These are phyloP conservation scores for Ophiognomonia clavigignenti-juglandacearum DNA, from an alignment of 2,329 filamentous ascomycete species.

Conservation along the genomic window DNA sequence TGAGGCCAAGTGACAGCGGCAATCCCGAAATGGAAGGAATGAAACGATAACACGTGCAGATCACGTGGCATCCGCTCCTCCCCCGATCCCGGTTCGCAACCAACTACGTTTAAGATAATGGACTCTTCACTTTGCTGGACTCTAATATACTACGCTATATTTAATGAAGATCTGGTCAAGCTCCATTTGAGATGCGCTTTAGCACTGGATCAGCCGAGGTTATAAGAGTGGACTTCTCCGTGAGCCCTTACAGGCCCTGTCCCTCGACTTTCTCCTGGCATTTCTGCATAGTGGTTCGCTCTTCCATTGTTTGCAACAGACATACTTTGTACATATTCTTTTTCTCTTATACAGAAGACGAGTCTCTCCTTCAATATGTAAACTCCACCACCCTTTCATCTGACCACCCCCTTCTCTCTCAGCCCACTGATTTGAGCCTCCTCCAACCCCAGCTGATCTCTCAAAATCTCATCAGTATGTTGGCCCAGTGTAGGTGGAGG, in stretches of 20 bases:
- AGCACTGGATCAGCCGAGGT: too few relatives aligned
- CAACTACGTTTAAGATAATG: too few relatives aligned
- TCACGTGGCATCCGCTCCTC: conserved; percentile 7
- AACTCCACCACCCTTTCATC: too few relatives aligned
- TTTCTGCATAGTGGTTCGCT: background rate
- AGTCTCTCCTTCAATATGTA: too few relatives aligned
- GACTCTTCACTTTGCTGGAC: too few relatives aligned
- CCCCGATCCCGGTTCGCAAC: too few relatives aligned
- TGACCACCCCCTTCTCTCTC: conserved; percentile 62
- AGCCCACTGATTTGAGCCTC: conserved; percentile 55
- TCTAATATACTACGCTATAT: too few relatives aligned
- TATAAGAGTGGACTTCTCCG: too few relatives aligned
- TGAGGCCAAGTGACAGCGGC: too few relatives aligned
- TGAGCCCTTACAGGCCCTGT: background rate
- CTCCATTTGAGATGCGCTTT: too few relatives aligned
- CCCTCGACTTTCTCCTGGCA: background rate
- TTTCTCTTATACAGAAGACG: background rate
- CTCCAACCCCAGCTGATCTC: conserved; percentile 56
- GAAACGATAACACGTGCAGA: conserved; percentile 12
- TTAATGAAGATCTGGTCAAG: too few relatives aligned
- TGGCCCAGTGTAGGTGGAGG: conserved; percentile 82
- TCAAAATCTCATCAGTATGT: conserved; percentile 76
- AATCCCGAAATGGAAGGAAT: too few relatives aligned
- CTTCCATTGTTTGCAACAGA: background rate
- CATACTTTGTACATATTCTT: background rate